Evolutionary conservation across 345 rosid genomes (phyloP), one percentile per base, ranked within the genome.

Genomic region (Pistacia vera): DNA sequence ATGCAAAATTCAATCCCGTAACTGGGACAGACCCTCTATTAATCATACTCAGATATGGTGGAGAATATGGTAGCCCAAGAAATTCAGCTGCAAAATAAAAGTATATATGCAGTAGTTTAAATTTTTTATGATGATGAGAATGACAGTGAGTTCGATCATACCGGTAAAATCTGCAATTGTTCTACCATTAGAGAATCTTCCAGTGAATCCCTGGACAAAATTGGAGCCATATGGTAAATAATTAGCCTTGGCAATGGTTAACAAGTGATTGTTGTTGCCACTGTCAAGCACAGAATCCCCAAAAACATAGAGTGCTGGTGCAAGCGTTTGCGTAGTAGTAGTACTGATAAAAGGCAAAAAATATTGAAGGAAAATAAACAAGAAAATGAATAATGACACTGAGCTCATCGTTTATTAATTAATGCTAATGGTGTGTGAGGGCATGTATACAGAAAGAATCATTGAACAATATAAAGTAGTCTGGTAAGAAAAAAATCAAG

Each of bases 151-250:
- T 41, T 5, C 7, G 44, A 41, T 41, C 46, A 8, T 81, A 86
- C 91, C 89, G 12, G 83, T 54, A 48, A 84, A 81, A 72, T 89
- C 88, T 0, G 83, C 73, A 0, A 86, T 64, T 0, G 83, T 84
- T 75, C 82, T 83, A 18, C 90, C 88, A 62, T 89, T 83, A 13
- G 83, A 86, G 84, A 89, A 89, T 68, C 90, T 83, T 20, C 91
- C 88, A 4, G 89, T 83, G 57, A 54, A 25, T 33, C 84, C 86
- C 2, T 66, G 1, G 18, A 66, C 41, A 65, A 87, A 89, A 72
- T 84, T 66, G 1, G 20, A 30, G 9, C 88, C 91, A 38, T 86
- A 87, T 1, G 90, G 90, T 2, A 38, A 63, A 70, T 41, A 87
- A 69, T 87, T 60, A 6, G 86, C 91, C 70, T 28, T 83, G 0